Evolutionary conservation across 2,329 filamentous ascomycete species (phyloP), one percentile per base, ranked within the genome.

Genomic region (Daldinia eschscholtzii): DNA sequence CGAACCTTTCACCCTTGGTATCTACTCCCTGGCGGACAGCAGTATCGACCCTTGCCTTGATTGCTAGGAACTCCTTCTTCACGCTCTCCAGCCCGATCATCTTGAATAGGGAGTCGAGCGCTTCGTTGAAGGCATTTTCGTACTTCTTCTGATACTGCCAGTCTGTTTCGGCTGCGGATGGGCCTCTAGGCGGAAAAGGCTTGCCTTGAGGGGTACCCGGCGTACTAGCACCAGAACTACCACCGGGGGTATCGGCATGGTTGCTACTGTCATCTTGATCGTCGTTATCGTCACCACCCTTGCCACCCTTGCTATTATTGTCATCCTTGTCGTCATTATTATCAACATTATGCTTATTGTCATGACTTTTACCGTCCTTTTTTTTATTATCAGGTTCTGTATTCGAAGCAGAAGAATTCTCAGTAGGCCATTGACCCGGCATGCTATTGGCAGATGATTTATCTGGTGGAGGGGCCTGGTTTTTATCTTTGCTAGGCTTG

Each of bases 71-170:
- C 44, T 87, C 78, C 30, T 81, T 71, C 72, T 91, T 91, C 18
- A 91, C 87, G 0, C 82, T 78, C 71, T 91, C 88, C 0, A 91
- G 79, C 2, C 88, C 88, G 57, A 87, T 85, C 85, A 91, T 87
- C 0, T 78, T 76, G 83, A 90, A 89, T 4, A 91, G 74, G 0
- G 78, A 72, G 69, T 91, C 88, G 0, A 91, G 77, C 0, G 83
- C 80, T 9, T 78, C 72, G 61, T 86, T 89, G 4, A 73, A 71
- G 0, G 83, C 82, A n/a, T 80, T 80, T 53, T 86, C 82, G 15
- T 79, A 76, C 1, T 79, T 65, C 64, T 89, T 89, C 67, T 87
- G 85, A 15, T 81, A 78, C 20, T 88, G 76, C 88, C 87, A 90
- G 28, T 89, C 86, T 7, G 76, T 71, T 41, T 79, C 70, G 13